phyloP scores from a whole-genome alignment of 2,329 filamentous ascomycete genomes.

The Aspergillus sp. region DNA sequence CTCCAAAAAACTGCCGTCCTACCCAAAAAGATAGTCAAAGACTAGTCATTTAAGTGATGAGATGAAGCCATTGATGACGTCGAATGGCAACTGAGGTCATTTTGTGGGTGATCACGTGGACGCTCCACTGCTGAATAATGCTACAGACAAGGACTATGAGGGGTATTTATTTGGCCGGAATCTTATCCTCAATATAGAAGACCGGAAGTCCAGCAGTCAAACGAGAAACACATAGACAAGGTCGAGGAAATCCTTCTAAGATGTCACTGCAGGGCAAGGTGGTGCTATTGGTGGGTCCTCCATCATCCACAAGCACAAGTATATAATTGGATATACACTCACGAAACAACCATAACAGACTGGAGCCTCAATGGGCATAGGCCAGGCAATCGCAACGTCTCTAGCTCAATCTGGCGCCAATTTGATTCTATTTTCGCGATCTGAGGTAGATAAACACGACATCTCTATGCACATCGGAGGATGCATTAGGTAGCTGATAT shows the following conservation, averaged over 20 bases:
- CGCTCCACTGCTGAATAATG: no score
- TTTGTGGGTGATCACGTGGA: no score
- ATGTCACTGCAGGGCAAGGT: neutral
- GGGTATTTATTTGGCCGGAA: no score
- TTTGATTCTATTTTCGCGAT: conserved; percentile 37
- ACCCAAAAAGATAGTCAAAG: no score
- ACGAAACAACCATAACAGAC: conserved; percentile 18
- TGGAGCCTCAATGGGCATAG: conserved; percentile 43
- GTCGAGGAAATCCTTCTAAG: neutral
- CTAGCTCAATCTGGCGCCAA: conserved; percentile 35
- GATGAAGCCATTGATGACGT: no score
- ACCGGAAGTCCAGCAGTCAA: neutral
- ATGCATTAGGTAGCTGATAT: neutral
- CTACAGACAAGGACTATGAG: no score
- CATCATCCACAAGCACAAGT: neutral
- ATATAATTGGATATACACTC: neutral
- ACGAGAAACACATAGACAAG: neutral
- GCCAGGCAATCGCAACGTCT: conserved; percentile 36
- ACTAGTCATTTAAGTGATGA: no score
- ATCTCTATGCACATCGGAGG: conserved; percentile 3
- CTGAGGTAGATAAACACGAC: conserved; percentile 15
- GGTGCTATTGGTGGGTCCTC: neutral
- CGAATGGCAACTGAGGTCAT: no score
- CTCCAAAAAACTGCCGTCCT: no score
- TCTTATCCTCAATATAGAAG: no score